phyloP scores from a whole-genome alignment of 2,329 filamentous ascomycete species.

The Ophiostoma sp. region DNA sequence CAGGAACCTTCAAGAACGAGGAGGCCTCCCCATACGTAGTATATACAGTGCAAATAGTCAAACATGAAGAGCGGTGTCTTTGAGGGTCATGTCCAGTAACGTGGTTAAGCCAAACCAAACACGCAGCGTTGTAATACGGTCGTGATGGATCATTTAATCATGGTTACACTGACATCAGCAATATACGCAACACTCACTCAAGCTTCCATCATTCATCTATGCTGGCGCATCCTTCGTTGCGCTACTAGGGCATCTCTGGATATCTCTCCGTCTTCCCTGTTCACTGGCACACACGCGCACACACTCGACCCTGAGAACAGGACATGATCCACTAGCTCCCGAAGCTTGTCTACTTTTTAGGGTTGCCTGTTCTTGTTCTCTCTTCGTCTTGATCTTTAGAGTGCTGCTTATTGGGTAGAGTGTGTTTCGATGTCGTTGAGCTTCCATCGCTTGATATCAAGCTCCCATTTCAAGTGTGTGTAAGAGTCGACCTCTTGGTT shows the following conservation, averaged over 20 bases:
- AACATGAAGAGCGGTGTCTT: neutral
- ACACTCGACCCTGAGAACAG: slow-evolving; percentile 1
- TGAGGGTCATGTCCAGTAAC: neutral
- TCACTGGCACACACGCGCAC: slow-evolving; percentile 38
- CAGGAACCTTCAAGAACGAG: neutral
- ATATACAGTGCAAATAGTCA: neutral
- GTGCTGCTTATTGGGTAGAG: neutral
- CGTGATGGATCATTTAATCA: neutral
- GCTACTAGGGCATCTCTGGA: neutral
- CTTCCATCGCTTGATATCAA: neutral
- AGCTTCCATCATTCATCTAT: neutral
- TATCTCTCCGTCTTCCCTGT: neutral
- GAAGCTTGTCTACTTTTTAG: slow-evolving; percentile 4
- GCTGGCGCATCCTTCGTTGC: neutral
- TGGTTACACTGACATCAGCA: neutral
- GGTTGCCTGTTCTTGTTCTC: neutral
- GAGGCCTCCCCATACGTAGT: neutral
- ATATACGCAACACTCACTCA: neutral
- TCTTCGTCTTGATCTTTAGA: slow-evolving; percentile 1
- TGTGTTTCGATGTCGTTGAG: neutral
- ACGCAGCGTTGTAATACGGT: neutral
- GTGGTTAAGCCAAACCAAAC: neutral
- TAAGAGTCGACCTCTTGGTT: neutral
- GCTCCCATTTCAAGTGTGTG: neutral
- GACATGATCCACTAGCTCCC: slow-evolving; percentile 9